A percentile compares a stretch with the other conserved stretches of the same genome.
Evolutionary conservation across 768 basidiomycete genomes (phyloP).

Genomic region (Dentipellis sp.): DNA sequence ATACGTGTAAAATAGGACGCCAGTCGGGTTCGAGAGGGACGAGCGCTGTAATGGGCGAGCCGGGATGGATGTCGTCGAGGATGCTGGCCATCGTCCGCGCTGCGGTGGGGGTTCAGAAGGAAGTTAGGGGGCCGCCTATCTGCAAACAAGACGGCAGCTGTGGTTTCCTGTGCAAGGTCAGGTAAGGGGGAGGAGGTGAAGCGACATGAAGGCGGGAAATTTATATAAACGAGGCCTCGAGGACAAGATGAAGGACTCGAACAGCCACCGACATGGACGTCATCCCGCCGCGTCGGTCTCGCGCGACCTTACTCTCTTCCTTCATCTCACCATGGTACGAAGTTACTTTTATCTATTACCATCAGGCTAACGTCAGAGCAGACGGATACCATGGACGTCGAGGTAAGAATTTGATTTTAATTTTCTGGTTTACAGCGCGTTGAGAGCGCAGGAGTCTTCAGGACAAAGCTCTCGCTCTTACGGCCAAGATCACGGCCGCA

Average conservation of each 20-base stretch:
- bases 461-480: slow-evolving; percentile 13
- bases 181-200: too few relatives aligned
- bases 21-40: slow-evolving; percentile 32
- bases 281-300: too few relatives aligned
- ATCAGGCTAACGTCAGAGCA: background rate
- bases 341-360: too few relatives aligned
- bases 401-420: background rate
- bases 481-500: slow-evolving; percentile 12
- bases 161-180: too few relatives aligned
- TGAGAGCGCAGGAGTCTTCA: background rate
- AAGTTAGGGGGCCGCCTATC: too few relatives aligned
- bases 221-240: too few relatives aligned
- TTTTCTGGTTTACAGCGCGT: background rate
- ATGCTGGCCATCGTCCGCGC: background rate
- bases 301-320: too few relatives aligned
- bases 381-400: background rate
- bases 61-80: background rate
- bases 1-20: slow-evolving; percentile 76
- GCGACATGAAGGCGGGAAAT: too few relatives aligned
- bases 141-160: too few relatives aligned
- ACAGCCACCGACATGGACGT: too few relatives aligned
- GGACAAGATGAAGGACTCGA: too few relatives aligned
- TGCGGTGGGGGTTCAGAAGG: background rate
- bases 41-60: background rate
- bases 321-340: too few relatives aligned